Percentiles rank a stretch among this genome's conserved stretches.
Conservation (phyloP, 2,329 filamentous ascomycete species). For the Ilyonectria sp. region DNA sequence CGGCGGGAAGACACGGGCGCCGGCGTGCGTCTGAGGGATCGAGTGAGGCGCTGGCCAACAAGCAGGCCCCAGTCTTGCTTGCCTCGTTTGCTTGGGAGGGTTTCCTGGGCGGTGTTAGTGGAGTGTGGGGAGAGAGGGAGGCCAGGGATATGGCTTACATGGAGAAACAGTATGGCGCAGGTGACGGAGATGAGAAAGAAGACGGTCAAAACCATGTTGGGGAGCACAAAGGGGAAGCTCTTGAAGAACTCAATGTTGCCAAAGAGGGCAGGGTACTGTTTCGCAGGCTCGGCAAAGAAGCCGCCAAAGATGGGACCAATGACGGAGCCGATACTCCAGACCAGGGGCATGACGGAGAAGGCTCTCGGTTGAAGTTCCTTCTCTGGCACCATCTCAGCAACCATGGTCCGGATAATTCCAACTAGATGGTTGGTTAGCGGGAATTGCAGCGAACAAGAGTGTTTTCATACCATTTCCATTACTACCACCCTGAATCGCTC, state of each 20-base stretch:
- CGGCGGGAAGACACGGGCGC: slow-evolving; percentile 53
- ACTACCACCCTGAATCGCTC: slow-evolving; percentile 84
- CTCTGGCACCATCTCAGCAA: slow-evolving; percentile 92
- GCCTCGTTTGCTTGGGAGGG: slow-evolving; percentile 79
- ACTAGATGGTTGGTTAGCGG: slow-evolving; percentile 62
- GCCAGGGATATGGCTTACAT: slow-evolving; percentile 59
- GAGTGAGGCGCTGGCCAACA: slow-evolving; percentile 77
- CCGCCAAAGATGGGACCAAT: slow-evolving; percentile 92
- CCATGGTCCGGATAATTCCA: slow-evolving; percentile 92
- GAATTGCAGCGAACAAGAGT: slow-evolving; percentile 1
- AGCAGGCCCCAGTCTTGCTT: slow-evolving; percentile 81
- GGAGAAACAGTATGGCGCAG: slow-evolving; percentile 83
- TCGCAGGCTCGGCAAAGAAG: slow-evolving; percentile 84
- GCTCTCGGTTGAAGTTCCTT: slow-evolving; percentile 89
- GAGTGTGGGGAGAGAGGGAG: neutral
- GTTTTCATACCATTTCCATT: slow-evolving; percentile 82
- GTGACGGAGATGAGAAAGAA: slow-evolving; percentile 86
- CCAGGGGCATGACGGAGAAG: slow-evolving; percentile 94
- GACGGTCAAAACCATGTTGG: slow-evolving; percentile 82
- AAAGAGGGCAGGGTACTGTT: slow-evolving; percentile 81
- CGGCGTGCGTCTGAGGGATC: slow-evolving; percentile 51
- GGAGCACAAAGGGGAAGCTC: slow-evolving; percentile 85
- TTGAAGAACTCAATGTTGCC: slow-evolving; percentile 78
- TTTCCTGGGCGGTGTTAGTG: slow-evolving; percentile 72
- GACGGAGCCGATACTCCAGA: slow-evolving; percentile 89